Percentiles rank a stretch among this genome's conserved stretches.
These are phyloP conservation scores for Rhodotorula babjevae DNA, from an alignment of 768 basidiomycete genomes.

Conservation along the genomic window DNA sequence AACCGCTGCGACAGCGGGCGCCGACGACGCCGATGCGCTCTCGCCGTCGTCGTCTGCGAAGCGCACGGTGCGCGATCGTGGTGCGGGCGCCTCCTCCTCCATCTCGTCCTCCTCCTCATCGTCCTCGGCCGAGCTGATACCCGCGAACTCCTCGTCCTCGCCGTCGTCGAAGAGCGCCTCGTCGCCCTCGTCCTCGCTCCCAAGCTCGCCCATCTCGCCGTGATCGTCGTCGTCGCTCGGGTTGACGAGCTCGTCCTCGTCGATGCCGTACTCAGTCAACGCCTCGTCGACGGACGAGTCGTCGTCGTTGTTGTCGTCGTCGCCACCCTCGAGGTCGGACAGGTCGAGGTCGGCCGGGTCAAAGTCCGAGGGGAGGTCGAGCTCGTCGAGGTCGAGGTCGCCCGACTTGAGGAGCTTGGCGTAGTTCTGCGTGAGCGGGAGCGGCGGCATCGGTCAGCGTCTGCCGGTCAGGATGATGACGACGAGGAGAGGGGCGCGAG, in stretches of 20 bases:
- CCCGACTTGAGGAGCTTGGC: constrained; percentile 42
- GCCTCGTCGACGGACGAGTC: constrained; percentile 13
- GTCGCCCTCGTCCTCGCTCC: constrained; percentile 40
- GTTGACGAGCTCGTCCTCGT: constrained; percentile 29
- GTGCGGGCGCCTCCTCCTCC: not conserved
- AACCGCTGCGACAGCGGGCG: not conserved
- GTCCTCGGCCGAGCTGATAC: constrained; percentile 36
- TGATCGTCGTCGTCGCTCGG: constrained; percentile 32
- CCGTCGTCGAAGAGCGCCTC: constrained; percentile 45
- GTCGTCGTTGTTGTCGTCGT: constrained; percentile 29
- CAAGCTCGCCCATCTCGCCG: constrained; percentile 29
- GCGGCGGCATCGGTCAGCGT: not conserved
- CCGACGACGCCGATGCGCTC: too few relatives aligned
- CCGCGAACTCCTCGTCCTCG: constrained; percentile 28
- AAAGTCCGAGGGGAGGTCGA: constrained; percentile 24
- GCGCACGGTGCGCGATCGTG: constrained; percentile 14
- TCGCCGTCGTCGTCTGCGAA: constrained; percentile 32
- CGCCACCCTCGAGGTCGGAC: constrained; percentile 16
- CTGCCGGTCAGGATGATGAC: not conserved
- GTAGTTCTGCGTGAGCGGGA: constrained; percentile 22
- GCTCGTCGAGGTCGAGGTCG: constrained; percentile 39
- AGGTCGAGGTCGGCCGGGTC: constrained; percentile 20
- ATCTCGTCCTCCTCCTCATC: not conserved
- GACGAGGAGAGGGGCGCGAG: constrained; percentile 20
- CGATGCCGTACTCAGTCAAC: constrained; percentile 22